A percentile compares a stretch with the other conserved stretches of the same genome.
Conservation (phyloP, 129 eudicot species). For the Tagetes patula region DNA sequence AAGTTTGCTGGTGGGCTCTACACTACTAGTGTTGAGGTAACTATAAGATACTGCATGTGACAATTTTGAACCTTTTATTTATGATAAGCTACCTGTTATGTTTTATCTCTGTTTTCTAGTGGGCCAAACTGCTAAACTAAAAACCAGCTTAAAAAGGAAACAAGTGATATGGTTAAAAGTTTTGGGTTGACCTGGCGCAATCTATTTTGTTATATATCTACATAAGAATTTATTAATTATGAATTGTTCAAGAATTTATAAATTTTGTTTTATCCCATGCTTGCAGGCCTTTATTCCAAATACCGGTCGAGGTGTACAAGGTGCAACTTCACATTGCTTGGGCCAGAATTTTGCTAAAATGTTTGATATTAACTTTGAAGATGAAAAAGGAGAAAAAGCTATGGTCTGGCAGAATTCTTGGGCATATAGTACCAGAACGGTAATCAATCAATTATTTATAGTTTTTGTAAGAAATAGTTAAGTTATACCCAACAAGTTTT, state of each 20-base stretch:
- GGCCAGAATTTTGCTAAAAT: conserved; percentile 96
- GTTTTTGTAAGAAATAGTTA: not conserved
- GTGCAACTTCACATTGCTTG: conserved; percentile 95
- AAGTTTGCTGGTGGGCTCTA: conserved; percentile 97
- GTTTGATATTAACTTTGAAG: conserved; percentile 86
- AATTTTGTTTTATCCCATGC: not conserved
- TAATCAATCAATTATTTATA: conserved; percentile 17
- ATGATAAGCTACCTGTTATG: not conserved
- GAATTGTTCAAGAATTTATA: not conserved
- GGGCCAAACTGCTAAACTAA: not conserved
- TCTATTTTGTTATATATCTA: not conserved
- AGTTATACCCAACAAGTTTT: not conserved
- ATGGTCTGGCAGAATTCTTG: conserved; percentile 98
- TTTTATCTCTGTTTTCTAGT: not conserved
- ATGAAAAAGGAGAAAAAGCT: conserved; percentile 80
- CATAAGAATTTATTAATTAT: not conserved
- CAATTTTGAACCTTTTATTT: not conserved
- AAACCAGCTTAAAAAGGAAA: not conserved
- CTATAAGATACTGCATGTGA: not conserved
- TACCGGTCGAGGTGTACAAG: conserved; percentile 94
- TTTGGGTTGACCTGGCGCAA: not conserved
- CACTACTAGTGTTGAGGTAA: conserved; percentile 90
- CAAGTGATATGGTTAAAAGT: not conserved
- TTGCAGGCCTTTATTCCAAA: conserved; percentile 84
- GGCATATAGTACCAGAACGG: conserved; percentile 96